phyloP scores from a whole-genome alignment of 441 rosid species.

The Erodium moschatum region DNA sequence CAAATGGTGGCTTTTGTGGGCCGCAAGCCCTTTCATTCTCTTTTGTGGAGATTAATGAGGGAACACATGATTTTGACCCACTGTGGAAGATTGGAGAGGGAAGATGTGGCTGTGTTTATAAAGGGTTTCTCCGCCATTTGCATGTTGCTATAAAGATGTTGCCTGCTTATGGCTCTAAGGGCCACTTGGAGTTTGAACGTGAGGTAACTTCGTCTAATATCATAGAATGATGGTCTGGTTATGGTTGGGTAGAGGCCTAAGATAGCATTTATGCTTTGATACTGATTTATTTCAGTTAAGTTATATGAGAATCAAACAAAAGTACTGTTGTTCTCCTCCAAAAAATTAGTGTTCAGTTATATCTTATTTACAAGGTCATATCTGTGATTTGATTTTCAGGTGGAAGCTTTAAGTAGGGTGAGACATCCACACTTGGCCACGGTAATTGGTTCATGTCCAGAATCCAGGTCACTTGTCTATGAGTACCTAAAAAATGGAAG shows the following conservation, averaged over 20 bases:
- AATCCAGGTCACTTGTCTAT: constrained; percentile 62
- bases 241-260: constrained; percentile 5
- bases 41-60: constrained; percentile 68
- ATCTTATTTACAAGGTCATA: constrained; percentile 7
- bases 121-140: constrained; percentile 57
- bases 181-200: constrained; percentile 46
- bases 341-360: too few species aligned
- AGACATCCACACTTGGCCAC: constrained; percentile 82
- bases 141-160: constrained; percentile 82
- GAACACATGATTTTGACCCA: constrained; percentile 65
- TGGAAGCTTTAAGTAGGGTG: constrained; percentile 62
- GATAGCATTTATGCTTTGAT: not conserved
- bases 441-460: constrained; percentile 66
- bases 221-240: not conserved
- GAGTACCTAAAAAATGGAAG: constrained; percentile 65
- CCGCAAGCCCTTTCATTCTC: constrained; percentile 64
- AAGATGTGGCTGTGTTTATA: constrained; percentile 65
- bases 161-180: constrained; percentile 63
- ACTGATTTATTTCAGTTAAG: constrained; percentile 3
- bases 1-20: constrained; percentile 32
- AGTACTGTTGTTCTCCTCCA: too few species aligned
- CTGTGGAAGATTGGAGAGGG: constrained; percentile 85
- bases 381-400: constrained; percentile 40
- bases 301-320: not conserved
- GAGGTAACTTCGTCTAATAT: constrained; percentile 33